A percentile compares a stretch with the other conserved stretches of the same genome.
Conservation (phyloP, 1,284 basidiomycete genomes). For the Apiotrichum domesticum region DNA sequence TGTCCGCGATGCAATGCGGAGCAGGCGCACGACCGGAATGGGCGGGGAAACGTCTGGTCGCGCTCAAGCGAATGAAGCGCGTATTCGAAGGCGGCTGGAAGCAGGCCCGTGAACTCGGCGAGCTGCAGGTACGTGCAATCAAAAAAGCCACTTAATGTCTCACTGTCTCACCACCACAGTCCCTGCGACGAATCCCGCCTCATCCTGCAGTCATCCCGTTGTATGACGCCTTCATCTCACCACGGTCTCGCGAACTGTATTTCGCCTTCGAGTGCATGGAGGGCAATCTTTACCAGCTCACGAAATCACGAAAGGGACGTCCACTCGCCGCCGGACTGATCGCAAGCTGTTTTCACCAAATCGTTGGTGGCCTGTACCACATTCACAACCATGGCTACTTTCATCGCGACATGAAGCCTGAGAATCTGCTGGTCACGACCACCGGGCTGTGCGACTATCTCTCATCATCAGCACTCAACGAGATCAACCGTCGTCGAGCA, state of each 20-base stretch:
- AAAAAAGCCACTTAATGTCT: background rate
- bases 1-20: constrained; percentile 84
- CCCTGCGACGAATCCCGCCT: constrained; percentile 83
- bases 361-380: constrained; percentile 82
- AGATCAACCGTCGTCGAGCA: constrained; percentile 29
- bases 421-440: constrained; percentile 99
- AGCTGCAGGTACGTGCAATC: constrained; percentile 69
- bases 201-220: constrained; percentile 98
- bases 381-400: constrained; percentile 92
- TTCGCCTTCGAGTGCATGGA: constrained; percentile 99
- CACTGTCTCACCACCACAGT: constrained; percentile 52
- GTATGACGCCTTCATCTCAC: constrained; percentile 97
- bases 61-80: constrained; percentile 98
- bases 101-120: constrained; percentile 90
- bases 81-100: constrained; percentile 96
- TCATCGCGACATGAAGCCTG: constrained; percentile 99
- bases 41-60: constrained; percentile 88
- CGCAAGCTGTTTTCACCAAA: constrained; percentile 90
- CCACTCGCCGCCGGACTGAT: constrained; percentile 91
- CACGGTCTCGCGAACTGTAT: constrained; percentile 88
- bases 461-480: constrained; percentile 46
- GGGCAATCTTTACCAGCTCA: constrained; percentile 98
- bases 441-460: constrained; percentile 92
- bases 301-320: constrained; percentile 90
- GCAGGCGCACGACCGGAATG: constrained; percentile 80